These are phyloP conservation scores for Pythium brachiatum DNA, from an alignment of 352 stramenopile species.

Conservation along the genomic window DNA sequence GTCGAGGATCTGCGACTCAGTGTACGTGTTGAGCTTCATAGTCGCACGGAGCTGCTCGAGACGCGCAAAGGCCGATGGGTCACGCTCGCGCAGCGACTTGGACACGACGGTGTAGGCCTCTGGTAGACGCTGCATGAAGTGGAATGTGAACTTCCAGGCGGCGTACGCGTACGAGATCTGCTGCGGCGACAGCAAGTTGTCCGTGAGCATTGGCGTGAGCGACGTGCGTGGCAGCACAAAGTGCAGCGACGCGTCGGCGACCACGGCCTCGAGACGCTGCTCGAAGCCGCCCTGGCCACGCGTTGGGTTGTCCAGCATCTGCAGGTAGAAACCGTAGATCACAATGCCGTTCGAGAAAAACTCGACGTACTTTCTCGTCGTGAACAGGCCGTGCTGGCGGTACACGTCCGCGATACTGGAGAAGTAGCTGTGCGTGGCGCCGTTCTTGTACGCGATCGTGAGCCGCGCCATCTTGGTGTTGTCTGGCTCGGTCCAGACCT, in stretches of 20 bases:
- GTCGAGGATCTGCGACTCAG: conserved; percentile 84
- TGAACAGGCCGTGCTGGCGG: conserved; percentile 79
- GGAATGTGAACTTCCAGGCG: conserved; percentile 87
- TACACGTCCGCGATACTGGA: conserved; percentile 85
- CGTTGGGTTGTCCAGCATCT: conserved; percentile 58
- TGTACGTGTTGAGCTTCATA: conserved; percentile 89
- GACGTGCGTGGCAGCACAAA: conserved; percentile 83
- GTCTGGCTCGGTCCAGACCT: conserved; percentile 71
- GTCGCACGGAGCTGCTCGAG: conserved; percentile 73
- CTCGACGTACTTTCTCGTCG: conserved; percentile 81
- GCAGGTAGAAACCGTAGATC: conserved; percentile 83
- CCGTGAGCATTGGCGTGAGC: conserved; percentile 77
- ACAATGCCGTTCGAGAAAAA: conserved; percentile 86
- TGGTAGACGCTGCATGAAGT: conserved; percentile 84
- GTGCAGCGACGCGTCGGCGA: conserved; percentile 78
- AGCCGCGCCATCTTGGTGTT: conserved; percentile 77
- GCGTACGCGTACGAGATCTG: conserved; percentile 85
- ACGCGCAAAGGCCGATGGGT: conserved; percentile 70
- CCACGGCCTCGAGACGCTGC: conserved; percentile 56
- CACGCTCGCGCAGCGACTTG: conserved; percentile 73
- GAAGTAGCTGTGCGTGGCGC: conserved; percentile 84
- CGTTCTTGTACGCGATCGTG: conserved; percentile 73
- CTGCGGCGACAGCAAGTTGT: conserved; percentile 69
- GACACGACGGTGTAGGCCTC: conserved; percentile 78
- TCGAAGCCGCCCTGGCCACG: conserved; percentile 60